Evolutionary conservation across 208 protist genomes (phyloP).

Genomic region (Crithidia brevicula): DNA sequence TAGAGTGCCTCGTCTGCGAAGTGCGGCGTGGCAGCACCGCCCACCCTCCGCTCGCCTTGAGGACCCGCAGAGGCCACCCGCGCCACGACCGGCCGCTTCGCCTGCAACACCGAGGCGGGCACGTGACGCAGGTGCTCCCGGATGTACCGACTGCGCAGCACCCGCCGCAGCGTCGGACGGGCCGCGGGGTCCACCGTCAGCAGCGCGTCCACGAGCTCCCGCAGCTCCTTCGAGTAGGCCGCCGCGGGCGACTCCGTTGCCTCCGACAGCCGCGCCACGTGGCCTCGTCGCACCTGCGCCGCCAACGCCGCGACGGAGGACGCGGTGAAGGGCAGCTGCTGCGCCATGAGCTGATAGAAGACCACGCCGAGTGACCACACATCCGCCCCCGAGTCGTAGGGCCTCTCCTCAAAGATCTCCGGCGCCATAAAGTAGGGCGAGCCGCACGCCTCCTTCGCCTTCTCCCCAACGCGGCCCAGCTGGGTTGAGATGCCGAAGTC

Average conservation of each 20-base stretch:
- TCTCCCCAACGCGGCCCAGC: conserved; percentile 44
- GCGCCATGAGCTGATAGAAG: conserved; percentile 92
- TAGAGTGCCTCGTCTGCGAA: conserved; percentile 37
- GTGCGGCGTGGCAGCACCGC: neutral
- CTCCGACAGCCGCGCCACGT: conserved; percentile 26
- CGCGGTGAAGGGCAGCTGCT: conserved; percentile 60
- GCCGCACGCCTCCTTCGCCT: conserved; percentile 75
- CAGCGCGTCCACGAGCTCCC: conserved; percentile 68
- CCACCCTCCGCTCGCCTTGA: neutral
- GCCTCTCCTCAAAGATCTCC: conserved; percentile 88
- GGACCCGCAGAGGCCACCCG: neutral
- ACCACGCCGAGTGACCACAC: conserved; percentile 96
- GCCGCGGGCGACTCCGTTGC: neutral
- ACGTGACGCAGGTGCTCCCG: conserved; percentile 48
- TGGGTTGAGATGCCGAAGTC: conserved; percentile 87
- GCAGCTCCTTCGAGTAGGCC: conserved; percentile 53
- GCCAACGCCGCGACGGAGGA: conserved; percentile 10
- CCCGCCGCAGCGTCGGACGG: conserved; percentile 62
- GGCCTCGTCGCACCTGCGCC: conserved; percentile 16
- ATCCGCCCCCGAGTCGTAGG: conserved; percentile 94
- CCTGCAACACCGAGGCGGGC: conserved; percentile 39
- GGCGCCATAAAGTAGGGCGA: conserved; percentile 93
- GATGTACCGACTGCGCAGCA: conserved; percentile 63
- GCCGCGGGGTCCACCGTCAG: conserved; percentile 52
- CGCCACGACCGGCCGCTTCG: conserved; percentile 4